These are phyloP conservation scores for Diaporthe amygdali DNA, from an alignment of 2,329 filamentous ascomycete species.

Conservation along the genomic window DNA sequence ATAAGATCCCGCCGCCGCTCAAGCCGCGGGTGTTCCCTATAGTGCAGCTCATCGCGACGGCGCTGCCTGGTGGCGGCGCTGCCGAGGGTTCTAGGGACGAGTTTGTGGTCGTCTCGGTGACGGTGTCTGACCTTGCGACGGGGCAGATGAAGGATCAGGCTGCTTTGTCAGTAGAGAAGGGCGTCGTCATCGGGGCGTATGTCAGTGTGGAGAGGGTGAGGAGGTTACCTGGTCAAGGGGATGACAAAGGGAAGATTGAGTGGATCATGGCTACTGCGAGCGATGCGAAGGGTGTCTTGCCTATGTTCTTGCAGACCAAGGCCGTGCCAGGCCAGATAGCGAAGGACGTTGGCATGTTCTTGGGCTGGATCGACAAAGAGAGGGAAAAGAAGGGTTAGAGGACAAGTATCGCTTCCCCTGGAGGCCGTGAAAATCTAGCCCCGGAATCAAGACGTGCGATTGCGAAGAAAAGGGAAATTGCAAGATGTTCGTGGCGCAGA, in stretches of 20 bases:
- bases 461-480: background rate
- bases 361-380: constrained; percentile 63
- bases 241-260: constrained; percentile 54
- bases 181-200: constrained; percentile 63
- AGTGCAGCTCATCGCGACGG: constrained; percentile 61
- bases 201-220: constrained; percentile 68
- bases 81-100: constrained; percentile 43
- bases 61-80: constrained; percentile 37
- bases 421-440: background rate
- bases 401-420: background rate
- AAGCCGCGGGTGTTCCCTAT: constrained; percentile 70
- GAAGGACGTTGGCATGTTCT: constrained; percentile 74
- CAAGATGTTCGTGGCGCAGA: background rate
- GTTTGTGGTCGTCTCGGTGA: constrained; percentile 63
- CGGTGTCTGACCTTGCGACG: constrained; percentile 49
- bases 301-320: constrained; percentile 68
- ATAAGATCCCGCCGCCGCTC: constrained; percentile 65
- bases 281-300: constrained; percentile 71
- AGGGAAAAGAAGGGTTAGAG: constrained; percentile 35
- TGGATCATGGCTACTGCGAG: constrained; percentile 83
- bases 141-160: constrained; percentile 25
- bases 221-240: constrained; percentile 40
- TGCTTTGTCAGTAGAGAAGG: constrained; percentile 45
- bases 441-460: background rate
- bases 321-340: constrained; percentile 67